Evolutionary conservation across 2,329 filamentous ascomycete genomes (phyloP).

Genomic region (Mariannaea sp.): DNA sequence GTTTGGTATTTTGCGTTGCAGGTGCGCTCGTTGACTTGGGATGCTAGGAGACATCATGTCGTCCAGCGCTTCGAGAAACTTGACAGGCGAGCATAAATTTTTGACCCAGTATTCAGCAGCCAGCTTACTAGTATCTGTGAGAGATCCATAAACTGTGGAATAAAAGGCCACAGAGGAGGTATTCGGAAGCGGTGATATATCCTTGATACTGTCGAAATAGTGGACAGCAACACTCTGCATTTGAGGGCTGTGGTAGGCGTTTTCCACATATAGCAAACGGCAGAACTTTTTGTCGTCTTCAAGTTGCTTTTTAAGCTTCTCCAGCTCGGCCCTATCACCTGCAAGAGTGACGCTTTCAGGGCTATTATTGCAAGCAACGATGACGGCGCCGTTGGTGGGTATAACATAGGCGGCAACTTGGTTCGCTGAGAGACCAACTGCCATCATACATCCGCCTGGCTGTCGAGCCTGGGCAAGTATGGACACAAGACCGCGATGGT

Average conservation of each 20-base stretch:
- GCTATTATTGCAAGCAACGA: conserved; percentile 36
- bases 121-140: background rate
- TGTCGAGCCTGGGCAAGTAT: conserved; percentile 1
- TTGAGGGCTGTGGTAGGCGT: conserved; percentile 56
- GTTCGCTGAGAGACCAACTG: conserved; percentile 30
- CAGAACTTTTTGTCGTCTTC: conserved; percentile 25
- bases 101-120: conserved; percentile 31
- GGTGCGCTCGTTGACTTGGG: conserved; percentile 13
- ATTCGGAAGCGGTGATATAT: background rate
- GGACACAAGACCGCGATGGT: conserved; percentile 16
- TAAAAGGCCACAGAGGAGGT: conserved; percentile 19
- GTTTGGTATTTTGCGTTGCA: too few relatives aligned
- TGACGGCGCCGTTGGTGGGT: too few relatives aligned
- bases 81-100: conserved; percentile 34
- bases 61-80: conserved; percentile 29
- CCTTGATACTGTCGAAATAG: conserved; percentile 19
- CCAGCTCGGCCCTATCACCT: conserved; percentile 39
- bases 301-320: conserved; percentile 27
- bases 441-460: conserved; percentile 28
- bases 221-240: conserved; percentile 42
- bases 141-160: conserved; percentile 39
- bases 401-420: too few relatives aligned
- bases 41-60: conserved; percentile 1
- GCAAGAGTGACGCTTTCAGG: conserved; percentile 36
- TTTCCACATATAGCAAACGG: conserved; percentile 47